Base-by-base conservation (phyloP, 1,284 basidiomycete genomes). In the Rhodotorula sp. region DNA sequence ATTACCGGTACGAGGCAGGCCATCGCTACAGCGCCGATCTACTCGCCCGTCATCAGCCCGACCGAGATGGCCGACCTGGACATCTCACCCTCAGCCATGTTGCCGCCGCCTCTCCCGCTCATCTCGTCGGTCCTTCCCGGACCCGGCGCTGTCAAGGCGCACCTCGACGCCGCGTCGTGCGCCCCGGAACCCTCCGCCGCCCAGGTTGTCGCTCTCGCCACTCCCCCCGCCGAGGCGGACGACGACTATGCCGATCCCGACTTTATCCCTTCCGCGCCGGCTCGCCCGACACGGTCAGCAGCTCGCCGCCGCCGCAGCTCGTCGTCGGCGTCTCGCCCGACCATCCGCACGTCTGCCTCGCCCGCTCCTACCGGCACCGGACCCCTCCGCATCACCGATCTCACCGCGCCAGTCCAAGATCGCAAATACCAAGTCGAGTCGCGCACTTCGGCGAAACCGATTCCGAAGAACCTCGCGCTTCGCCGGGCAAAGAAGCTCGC, bases 361-460 rank as follows among this genome's bases (percentile, higher is more conserved):
- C 20, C 17, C 33, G 18, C 18, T 10, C 53, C 53, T 2, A 15
- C 26, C 4, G 33, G 24, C 10, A 24, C 57, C 6, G 57, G 57
- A 5, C 20, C 42, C 6, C 46, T 51, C 30, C 61, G 60, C 18
- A 30, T 70, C 54, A 58, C 69, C 53, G 53, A 54, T 7, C 62
- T 51, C 66, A 54, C 61, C 42, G 69, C 69, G n/a, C 69, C 69
- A 5, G 61, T 64, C 49, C 60, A 56, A 42, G 22, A n/a, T 4
- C 61, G 69, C 14, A 54, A 15, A 29, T 70, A 70, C 55, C 22
- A 26, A 1, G 26, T 46, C 59, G 54, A 55, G 22, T 64, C 66
- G 24, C 65, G 66, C 37, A 70, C 69, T 29, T 57, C 66, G 22
- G 33, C n/a, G 22, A 70, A 70, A 45, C 42, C 59, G 10, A 48